These are phyloP conservation scores for Lablab purpureus DNA, from an alignment of 306 rosid genomes.

Conservation along the genomic window DNA sequence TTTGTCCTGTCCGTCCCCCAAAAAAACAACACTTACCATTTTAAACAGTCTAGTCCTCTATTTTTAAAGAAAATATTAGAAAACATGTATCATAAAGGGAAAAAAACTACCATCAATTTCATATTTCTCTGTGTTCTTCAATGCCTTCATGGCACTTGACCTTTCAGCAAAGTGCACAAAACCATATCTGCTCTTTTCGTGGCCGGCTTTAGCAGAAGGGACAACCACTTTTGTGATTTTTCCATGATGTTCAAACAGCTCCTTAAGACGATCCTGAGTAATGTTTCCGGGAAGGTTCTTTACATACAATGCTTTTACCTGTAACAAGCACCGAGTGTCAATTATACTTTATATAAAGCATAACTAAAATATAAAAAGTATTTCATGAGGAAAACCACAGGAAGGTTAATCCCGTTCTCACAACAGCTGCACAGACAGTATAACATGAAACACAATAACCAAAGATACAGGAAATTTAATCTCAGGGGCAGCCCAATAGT, in stretches of 20 bases:
- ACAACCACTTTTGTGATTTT: slow-evolving; percentile 75
- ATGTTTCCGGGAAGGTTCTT: slow-evolving; percentile 75
- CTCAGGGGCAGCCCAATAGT: background rate
- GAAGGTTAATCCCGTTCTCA: background rate
- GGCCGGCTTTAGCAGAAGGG: slow-evolving; percentile 79
- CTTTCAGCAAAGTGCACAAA: slow-evolving; percentile 77
- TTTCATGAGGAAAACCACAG: slow-evolving; percentile 23
- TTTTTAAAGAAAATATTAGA: background rate
- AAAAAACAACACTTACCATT: slow-evolving; percentile 10
- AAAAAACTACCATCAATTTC: slow-evolving; percentile 66
- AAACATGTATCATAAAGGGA: slow-evolving; percentile 23
- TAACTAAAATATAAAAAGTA: slow-evolving; percentile 31
- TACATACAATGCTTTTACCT: slow-evolving; percentile 74
- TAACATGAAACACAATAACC: slow-evolving; percentile 29
- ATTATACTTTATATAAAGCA: slow-evolving; percentile 16
- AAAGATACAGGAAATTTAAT: background rate
- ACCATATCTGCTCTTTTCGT: slow-evolving; percentile 74
- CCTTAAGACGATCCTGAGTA: slow-evolving; percentile 60
- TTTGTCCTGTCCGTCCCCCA: slow-evolving; percentile 63
- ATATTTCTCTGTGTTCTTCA: slow-evolving; percentile 70
- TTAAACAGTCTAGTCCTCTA: slow-evolving; percentile 7
- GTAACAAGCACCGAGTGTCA: slow-evolving; percentile 45
- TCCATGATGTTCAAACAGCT: slow-evolving; percentile 71
- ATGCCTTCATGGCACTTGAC: slow-evolving; percentile 72
- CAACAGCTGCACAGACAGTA: slow-evolving; percentile 8